Evolutionary conservation across 306 rosid genomes (phyloP).

Genomic region (Prunus mume): DNA sequence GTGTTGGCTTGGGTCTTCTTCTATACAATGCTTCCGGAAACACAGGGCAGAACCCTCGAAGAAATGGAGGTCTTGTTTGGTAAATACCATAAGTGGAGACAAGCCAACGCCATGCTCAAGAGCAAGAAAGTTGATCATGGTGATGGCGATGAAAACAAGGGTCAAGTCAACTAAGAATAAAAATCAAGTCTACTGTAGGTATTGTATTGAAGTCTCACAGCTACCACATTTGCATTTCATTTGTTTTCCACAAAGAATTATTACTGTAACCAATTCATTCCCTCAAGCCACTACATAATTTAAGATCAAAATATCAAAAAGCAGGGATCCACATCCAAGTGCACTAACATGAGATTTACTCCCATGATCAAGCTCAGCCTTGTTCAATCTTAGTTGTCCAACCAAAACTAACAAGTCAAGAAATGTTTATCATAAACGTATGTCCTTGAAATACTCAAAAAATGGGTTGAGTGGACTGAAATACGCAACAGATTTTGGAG

Average conservation of each 20-base stretch:
- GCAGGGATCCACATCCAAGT: constrained; percentile 12
- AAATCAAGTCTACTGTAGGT: too few relatives aligned
- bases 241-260: constrained; percentile 73
- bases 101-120: too few relatives aligned
- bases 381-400: constrained; percentile 53
- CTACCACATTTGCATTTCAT: constrained; percentile 48
- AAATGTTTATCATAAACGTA: too few relatives aligned
- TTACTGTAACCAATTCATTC: constrained; percentile 31
- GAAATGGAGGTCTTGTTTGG: constrained; percentile 61
- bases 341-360: constrained; percentile 55
- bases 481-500: too few relatives aligned
- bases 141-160: too few relatives aligned
- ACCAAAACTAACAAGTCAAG: constrained; percentile 16
- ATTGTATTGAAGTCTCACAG: too few relatives aligned
- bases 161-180: too few relatives aligned
- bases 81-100: constrained; percentile 1
- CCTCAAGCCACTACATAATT: not conserved
- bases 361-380: constrained; percentile 33
- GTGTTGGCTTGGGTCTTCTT: constrained; percentile 40
- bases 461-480: too few relatives aligned
- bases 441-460: too few relatives aligned
- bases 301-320: constrained; percentile 4
- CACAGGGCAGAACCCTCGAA: constrained; percentile 55
- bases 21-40: constrained; percentile 49
- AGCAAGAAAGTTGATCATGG: too few relatives aligned